Evolutionary conservation across 768 basidiomycete genomes (phyloP).

Genomic region (Leucogyrophana mollusca): DNA sequence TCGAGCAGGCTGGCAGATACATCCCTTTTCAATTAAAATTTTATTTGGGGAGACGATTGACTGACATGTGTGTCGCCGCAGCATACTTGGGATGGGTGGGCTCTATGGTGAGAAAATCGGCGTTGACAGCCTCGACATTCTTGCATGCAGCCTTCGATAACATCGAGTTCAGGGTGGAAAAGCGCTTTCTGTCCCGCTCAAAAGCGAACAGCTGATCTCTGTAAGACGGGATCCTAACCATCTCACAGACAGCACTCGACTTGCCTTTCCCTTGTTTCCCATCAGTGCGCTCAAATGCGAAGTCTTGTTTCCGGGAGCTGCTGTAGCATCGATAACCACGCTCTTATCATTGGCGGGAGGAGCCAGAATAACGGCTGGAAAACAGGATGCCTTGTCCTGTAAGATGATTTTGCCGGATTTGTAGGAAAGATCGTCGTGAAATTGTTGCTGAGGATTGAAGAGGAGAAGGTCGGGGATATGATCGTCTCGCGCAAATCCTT

Average conservation of each 20-base stretch:
- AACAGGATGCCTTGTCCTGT: conserved; percentile 98
- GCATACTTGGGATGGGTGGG: conserved; percentile 62
- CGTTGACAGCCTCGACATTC: conserved; percentile 74
- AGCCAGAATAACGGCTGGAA: conserved; percentile 86
- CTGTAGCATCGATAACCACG: conserved; percentile 88
- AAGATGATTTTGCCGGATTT: conserved; percentile 80
- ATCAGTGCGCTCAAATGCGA: conserved; percentile 90
- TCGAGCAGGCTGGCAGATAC: conserved; percentile 69
- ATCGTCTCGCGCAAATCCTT: conserved; percentile 66
- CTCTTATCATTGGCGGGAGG: conserved; percentile 53
- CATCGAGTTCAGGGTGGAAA: conserved; percentile 83
- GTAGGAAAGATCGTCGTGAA: conserved; percentile 75
- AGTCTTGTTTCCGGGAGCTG: conserved; percentile 98
- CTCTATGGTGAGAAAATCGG: conserved; percentile 82
- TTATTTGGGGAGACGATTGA: conserved; percentile 5
- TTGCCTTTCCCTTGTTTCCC: conserved; percentile 76
- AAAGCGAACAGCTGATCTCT: conserved; percentile 83
- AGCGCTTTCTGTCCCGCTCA: conserved; percentile 82
- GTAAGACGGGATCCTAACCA: neutral
- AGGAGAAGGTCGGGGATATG: conserved; percentile 83
- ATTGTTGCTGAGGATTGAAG: conserved; percentile 64
- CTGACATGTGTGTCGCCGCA: conserved; percentile 85
- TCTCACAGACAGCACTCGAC: no score
- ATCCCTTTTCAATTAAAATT: conserved; percentile 2
- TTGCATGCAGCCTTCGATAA: conserved; percentile 76